Conservation (phyloP, 257 asterid species). For the Nicotiana benthamiana region DNA sequence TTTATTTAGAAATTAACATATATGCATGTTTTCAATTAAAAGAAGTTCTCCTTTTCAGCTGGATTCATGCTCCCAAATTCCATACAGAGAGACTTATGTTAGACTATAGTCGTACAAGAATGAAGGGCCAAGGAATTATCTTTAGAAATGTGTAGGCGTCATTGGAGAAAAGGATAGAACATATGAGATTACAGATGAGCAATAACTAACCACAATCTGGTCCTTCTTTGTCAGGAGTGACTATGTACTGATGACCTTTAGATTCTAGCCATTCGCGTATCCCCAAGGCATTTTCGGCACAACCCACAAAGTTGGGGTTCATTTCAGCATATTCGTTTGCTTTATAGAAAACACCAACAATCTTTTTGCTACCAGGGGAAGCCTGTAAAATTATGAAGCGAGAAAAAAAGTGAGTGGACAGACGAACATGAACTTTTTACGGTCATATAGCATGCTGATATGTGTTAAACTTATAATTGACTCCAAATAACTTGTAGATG, state of each 20-base stretch:
- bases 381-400: conserved; percentile 34
- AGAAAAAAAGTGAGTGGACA: background rate
- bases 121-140: background rate
- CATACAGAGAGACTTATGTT: background rate
- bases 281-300: conserved; percentile 84
- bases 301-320: conserved; percentile 89
- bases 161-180: background rate
- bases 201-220: conserved; percentile 59
- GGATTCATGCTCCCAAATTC: background rate
- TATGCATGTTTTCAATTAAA: background rate
- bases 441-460: background rate
- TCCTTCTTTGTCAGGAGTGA: conserved; percentile 91
- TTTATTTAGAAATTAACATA: background rate
- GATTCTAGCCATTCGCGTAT: conserved; percentile 92
- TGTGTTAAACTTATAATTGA: background rate
- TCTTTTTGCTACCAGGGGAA: conserved; percentile 87
- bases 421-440: background rate
- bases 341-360: conserved; percentile 89
- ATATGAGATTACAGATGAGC: background rate
- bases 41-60: background rate
- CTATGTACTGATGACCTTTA: conserved; percentile 79
- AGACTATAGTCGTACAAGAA: background rate
- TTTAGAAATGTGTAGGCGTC: background rate
- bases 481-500: background rate
- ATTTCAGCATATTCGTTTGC: conserved; percentile 78